Base-by-base conservation (phyloP, 2,329 filamentous ascomycete species). In the Fusarium newnesense region DNA sequence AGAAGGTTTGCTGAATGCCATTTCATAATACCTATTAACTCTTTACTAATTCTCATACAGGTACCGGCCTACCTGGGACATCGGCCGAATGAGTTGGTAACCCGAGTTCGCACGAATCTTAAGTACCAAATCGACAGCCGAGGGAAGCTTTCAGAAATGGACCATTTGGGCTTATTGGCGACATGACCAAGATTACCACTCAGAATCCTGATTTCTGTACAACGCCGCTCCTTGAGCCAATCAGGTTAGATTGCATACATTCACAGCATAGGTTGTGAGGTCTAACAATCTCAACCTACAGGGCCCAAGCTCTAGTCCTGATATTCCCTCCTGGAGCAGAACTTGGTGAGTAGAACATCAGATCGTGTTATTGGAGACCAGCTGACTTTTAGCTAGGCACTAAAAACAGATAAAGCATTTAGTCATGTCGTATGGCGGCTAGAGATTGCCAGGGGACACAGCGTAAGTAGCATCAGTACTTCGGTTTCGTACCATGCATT, bases 241-340 rank as follows among this genome's bases (percentile, higher is more conserved):
- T 4, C n/a, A 24, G 9, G 15, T 24, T 15, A 4, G 40, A 9
- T 36, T 36, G 34, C 15, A 36, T 16, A 36, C 15, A 16, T 16
- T 11, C 9, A 16, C 15, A 36, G 8, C 16, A 8, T 36, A 5
- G 15, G 16, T 16, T 16, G 15, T 9, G 16, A 24, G 5, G 15
- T 9, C 15, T 24, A 43, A 43, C 11, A 2, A 16, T 4, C 3
- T 18, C 0, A 24, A 43, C 9, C 0, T 7, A 7, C 7, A 24
- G 40, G 40, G 24, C n/a, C 5, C 15, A 24, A 43, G 10, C 15
- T 4, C 15, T 5, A 1, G 11, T 16, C n/a, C 5, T 43, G 1
- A 43, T 43, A 1, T 43, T 24, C 9, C 15, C 40, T 9, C 24
- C 40, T 2, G 40, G 40, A 24, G 40, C n/a, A 24, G n/a, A 43